Evolutionary conservation across 352 stramenopile genomes (phyloP), one percentile per base, ranked within the genome.

Genomic region (Pythium aquatile): DNA sequence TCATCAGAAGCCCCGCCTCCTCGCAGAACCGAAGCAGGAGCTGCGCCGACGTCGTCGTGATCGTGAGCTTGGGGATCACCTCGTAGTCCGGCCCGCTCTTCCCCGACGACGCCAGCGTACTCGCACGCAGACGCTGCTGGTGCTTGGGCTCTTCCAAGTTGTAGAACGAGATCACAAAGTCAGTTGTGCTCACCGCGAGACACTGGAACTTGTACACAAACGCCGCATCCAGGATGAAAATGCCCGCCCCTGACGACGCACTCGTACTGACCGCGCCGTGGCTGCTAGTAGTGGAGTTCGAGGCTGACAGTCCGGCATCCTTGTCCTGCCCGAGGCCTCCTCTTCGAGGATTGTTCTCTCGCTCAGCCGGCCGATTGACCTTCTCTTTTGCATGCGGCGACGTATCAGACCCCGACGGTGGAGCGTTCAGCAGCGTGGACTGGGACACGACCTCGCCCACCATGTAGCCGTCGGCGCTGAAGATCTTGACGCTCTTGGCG

Each of bases 151-250:
- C 81, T 28, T 81, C 76, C 70, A 89, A 79, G 42, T 77, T 78
- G 58, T 90, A 94, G 52, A 94, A 94, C n/a, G 86, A 86, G 57
- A 94, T 91, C 3, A 72, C 64, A 67, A 91, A 90, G 66, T 94
- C 81, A 13, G 86, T 90, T 17, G 82, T 90, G 47, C 82, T 90
- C 40, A 91, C 68, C 1, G 75, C 79, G 9, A 94, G 67, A 59
- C 85, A 83, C 55, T 80, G 59, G 49, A 85, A 87, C 29, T 79
- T 77, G 47, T 76, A 59, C 17, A 91, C 67, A 57, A 91, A 91
- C 20, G 78, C 78, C 14, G 85, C 82, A 13, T 91, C 83, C 16
- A 93, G 55, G 20, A 91, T 79, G 33, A 87, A 88, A 5, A 89
- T 66, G 16, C 77, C 79, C 5, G 62, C 17, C 5, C 32, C 17